Conservation (phyloP, 305 asterid species). For the Fraxinus sp. region DNA sequence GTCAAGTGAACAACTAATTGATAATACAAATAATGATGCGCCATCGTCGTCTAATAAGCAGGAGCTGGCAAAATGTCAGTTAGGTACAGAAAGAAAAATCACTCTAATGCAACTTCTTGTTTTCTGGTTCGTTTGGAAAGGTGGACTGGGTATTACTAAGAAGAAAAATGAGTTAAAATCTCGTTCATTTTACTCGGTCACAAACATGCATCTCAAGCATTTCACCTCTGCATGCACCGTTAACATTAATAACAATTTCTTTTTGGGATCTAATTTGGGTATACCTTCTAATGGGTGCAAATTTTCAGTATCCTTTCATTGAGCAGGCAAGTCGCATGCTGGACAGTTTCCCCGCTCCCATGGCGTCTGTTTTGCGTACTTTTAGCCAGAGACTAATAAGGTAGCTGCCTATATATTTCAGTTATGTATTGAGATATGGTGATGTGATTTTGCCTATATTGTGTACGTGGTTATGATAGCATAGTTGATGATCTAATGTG, state of each 20-base stretch:
- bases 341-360: conserved; percentile 76
- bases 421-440: neutral
- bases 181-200: neutral
- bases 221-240: neutral
- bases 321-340: conserved; percentile 73
- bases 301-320: conserved; percentile 50
- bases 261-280: too few species aligned
- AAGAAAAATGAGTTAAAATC: neutral
- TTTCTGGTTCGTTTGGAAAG: neutral
- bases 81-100: conserved; percentile 39
- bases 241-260: neutral
- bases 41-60: conserved; percentile 37
- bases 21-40: conserved; percentile 25
- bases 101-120: neutral
- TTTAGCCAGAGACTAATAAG: conserved; percentile 90
- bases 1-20: conserved; percentile 37
- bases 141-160: neutral
- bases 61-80: conserved; percentile 32
- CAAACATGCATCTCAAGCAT: neutral
- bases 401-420: conserved; percentile 23
- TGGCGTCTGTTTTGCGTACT: conserved; percentile 76
- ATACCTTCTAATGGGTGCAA: conserved; percentile 37
- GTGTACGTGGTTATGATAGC: neutral
- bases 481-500: conserved; percentile 3
- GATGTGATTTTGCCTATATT: neutral